Evolutionary conservation across 805 yeast genomes (phyloP).

Genomic region (Candida gorgasii): DNA sequence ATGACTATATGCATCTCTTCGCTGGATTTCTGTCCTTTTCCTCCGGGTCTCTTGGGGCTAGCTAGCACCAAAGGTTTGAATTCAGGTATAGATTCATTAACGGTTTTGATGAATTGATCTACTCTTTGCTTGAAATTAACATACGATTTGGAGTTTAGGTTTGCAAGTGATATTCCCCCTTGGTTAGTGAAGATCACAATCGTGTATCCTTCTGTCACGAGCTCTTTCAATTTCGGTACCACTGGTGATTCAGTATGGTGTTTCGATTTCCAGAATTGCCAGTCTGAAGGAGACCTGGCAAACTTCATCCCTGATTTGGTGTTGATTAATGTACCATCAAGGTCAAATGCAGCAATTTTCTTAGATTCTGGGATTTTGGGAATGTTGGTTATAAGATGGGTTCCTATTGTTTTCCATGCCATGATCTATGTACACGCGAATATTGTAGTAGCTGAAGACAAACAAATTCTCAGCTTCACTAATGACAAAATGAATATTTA

Average conservation of each 20-base stretch:
- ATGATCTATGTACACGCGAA: not conserved
- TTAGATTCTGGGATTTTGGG: conserved; percentile 14
- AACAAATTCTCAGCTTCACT: too few relatives aligned
- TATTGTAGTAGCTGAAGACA: not conserved
- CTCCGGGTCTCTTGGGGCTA: conserved; percentile 55
- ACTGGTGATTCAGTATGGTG: conserved; percentile 20
- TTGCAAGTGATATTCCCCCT: conserved; percentile 57
- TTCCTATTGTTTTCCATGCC: conserved; percentile 29
- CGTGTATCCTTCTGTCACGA: conserved; percentile 27
- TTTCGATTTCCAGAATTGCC: conserved; percentile 53
- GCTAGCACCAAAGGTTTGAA: conserved; percentile 53
- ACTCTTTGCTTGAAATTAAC: conserved; percentile 45
- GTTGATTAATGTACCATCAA: conserved; percentile 75
- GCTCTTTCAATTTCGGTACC: conserved; percentile 21
- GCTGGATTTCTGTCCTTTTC: conserved; percentile 20
- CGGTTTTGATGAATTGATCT: conserved; percentile 31
- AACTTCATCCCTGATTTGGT: conserved; percentile 66
- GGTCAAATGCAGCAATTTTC: conserved; percentile 73
- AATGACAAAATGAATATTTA: too few relatives aligned
- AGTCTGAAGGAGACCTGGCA: conserved; percentile 62
- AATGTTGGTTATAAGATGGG: conserved; percentile 41
- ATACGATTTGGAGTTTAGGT: conserved; percentile 31
- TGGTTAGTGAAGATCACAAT: conserved; percentile 86
- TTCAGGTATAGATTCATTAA: conserved; percentile 19
- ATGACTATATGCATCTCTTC: conserved; percentile 36